A percentile compares a stretch with the other conserved stretches of the same genome.
phyloP scores from a whole-genome alignment of 495 filamentous ascomycete species.

The Massariosphaeria phaeospora region DNA sequence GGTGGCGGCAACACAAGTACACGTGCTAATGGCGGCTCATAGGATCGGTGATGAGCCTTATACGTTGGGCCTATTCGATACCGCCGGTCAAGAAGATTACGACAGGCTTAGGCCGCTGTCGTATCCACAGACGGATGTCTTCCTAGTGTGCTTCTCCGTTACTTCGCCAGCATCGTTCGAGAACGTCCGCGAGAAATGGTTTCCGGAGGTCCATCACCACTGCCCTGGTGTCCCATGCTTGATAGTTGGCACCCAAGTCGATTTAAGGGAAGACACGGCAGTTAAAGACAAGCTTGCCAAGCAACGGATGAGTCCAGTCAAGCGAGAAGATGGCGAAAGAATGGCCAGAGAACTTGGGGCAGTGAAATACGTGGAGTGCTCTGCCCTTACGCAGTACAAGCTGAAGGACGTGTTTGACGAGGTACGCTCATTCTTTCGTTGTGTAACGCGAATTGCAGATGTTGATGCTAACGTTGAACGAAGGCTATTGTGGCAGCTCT shows the following conservation, averaged over 20 bases:
- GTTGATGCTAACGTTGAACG: conserved; percentile 10
- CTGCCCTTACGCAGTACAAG: conserved; percentile 95
- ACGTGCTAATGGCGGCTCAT: conserved; percentile 10
- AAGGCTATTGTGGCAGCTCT: conserved; percentile 45
- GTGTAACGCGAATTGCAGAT: background rate
- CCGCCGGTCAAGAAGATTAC: conserved; percentile 98
- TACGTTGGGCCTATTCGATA: conserved; percentile 95
- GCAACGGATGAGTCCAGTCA: conserved; percentile 90
- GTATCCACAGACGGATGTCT: conserved; percentile 97
- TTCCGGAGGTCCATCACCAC: conserved; percentile 96
- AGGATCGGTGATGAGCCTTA: conserved; percentile 99
- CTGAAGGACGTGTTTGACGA: conserved; percentile 99
- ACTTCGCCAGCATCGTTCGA: conserved; percentile 98
- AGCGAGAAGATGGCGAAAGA: conserved; percentile 84
- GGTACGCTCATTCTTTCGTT: conserved; percentile 50
- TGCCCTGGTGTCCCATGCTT: conserved; percentile 97
- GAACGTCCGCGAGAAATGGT: conserved; percentile 99
- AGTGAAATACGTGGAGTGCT: conserved; percentile 98
- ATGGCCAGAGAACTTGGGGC: conserved; percentile 96
- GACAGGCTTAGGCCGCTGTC: conserved; percentile 93
- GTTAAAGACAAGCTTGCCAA: conserved; percentile 88
- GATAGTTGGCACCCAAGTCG: conserved; percentile 95
- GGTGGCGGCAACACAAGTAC: no score
- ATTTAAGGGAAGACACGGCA: conserved; percentile 85
- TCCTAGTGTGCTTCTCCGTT: conserved; percentile 97